phyloP scores from a whole-genome alignment of 2,329 filamentous ascomycete species.

The Ascochyta rabiei region DNA sequence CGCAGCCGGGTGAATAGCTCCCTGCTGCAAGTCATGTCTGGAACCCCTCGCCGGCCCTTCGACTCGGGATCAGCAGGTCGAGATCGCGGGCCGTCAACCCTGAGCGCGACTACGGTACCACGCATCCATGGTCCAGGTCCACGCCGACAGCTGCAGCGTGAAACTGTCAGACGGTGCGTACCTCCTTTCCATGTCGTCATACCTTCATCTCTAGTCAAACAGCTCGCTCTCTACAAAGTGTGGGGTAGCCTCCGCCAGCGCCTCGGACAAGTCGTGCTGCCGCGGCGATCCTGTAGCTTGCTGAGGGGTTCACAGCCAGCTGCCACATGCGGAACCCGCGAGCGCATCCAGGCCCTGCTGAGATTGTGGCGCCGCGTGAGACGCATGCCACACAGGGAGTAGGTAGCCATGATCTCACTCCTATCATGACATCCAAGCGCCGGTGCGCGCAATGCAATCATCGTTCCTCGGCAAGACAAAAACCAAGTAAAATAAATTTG shows the following conservation, averaged over 20 bases:
- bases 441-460: too few species aligned
- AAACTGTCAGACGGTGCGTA: neutral
- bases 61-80: slow-evolving; percentile 23
- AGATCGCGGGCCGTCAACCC: slow-evolving; percentile 23
- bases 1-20: slow-evolving; percentile 19
- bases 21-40: slow-evolving; percentile 37
- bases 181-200: neutral
- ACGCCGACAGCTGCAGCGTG: too few species aligned
- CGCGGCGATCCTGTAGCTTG: slow-evolving; percentile 5
- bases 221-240: neutral
- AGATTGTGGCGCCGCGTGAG: neutral
- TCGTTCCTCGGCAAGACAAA: too few species aligned
- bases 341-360: neutral
- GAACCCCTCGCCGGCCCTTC: slow-evolving; percentile 18
- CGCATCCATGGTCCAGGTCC: too few species aligned
- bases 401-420: too few species aligned
- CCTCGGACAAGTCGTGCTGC: slow-evolving; percentile 2
- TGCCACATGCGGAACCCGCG: neutral
- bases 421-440: too few species aligned
- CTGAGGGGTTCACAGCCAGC: slow-evolving; percentile 1
- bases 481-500: too few species aligned
- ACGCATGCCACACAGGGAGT: too few species aligned
- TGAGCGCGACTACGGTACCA: too few species aligned
- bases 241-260: slow-evolving; percentile 17
- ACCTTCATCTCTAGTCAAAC: neutral